Percentiles rank a stretch among this genome's conserved stretches.
These are phyloP conservation scores for Metschnikowia arizonensis DNA, from an alignment of 805 yeast genomes.

Conservation along the genomic window DNA sequence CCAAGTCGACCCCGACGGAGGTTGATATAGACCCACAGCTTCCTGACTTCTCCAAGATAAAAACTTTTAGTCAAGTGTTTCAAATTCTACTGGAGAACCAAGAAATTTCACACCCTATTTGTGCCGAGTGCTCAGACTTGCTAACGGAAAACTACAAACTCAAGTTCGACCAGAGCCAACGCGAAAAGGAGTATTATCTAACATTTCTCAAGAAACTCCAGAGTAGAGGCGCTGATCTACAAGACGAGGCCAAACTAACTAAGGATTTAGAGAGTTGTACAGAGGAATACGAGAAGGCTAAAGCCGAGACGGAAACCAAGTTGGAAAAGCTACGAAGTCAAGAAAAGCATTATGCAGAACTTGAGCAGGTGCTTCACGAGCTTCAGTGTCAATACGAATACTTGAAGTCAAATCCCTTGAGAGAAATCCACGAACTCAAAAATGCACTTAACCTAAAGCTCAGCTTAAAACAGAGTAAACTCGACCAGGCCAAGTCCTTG, in stretches of 20 bases:
- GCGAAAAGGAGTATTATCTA: slow-evolving; percentile 75
- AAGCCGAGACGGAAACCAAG: slow-evolving; percentile 38
- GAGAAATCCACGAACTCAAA: slow-evolving; percentile 42
- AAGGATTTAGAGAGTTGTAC: slow-evolving; percentile 3
- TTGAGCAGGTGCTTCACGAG: slow-evolving; percentile 46
- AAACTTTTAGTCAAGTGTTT: slow-evolving; percentile 60
- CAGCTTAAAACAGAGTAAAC: slow-evolving; percentile 46
- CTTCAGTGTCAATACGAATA: slow-evolving; percentile 38
- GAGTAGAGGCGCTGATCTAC: slow-evolving; percentile 26
- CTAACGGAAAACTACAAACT: slow-evolving; percentile 60
- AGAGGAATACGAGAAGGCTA: slow-evolving; percentile 7
- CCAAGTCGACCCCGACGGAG: neutral
- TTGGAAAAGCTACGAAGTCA: slow-evolving; percentile 32
- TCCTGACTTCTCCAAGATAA: slow-evolving; percentile 33
- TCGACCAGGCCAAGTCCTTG: slow-evolving; percentile 59
- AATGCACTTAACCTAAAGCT: slow-evolving; percentile 57
- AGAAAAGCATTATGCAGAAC: slow-evolving; percentile 39
- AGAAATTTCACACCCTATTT: slow-evolving; percentile 79
- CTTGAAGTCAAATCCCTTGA: slow-evolving; percentile 41
- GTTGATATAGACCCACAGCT: slow-evolving; percentile 9
- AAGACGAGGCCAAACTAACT: slow-evolving; percentile 8
- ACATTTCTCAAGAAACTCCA: slow-evolving; percentile 68
- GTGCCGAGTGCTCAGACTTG: slow-evolving; percentile 75
- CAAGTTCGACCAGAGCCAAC: slow-evolving; percentile 67
- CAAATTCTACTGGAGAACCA: slow-evolving; percentile 64